Evolutionary conservation across 1,139 yeast species (phyloP).

Genomic region (Protomyces inundatus): DNA sequence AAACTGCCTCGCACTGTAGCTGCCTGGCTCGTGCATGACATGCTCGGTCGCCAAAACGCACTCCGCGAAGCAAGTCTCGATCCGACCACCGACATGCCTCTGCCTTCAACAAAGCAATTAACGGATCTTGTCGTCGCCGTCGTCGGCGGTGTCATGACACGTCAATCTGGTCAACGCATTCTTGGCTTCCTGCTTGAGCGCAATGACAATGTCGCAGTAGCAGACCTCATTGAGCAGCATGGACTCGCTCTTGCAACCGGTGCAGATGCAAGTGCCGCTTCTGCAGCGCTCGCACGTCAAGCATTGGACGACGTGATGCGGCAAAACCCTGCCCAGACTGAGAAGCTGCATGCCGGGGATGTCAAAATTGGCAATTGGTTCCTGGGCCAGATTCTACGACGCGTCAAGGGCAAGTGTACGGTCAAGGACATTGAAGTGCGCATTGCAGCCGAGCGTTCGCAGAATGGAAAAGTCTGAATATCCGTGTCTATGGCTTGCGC

Average conservation of each 20-base stretch:
- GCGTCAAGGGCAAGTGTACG: conserved; percentile 51
- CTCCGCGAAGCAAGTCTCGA: conserved; percentile 36
- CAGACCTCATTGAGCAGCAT: conserved; percentile 50
- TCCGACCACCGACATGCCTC: neutral
- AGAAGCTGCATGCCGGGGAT: conserved; percentile 52
- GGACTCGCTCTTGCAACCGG: conserved; percentile 43
- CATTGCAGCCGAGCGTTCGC: neutral
- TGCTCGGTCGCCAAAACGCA: conserved; percentile 64
- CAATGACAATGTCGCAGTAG: conserved; percentile 36
- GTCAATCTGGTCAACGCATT: conserved; percentile 61
- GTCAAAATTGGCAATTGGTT: conserved; percentile 63
- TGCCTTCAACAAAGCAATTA: conserved; percentile 39
- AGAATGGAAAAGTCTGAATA: neutral
- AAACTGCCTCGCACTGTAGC: conserved; percentile 28
- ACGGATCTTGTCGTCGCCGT: conserved; percentile 46
- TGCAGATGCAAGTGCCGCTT: neutral
- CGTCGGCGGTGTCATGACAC: conserved; percentile 43
- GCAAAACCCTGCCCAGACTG: conserved; percentile 54
- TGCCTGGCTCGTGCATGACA: conserved; percentile 73
- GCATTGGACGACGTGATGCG: conserved; percentile 49
- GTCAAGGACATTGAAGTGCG: conserved; percentile 27
- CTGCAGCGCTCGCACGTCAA: conserved; percentile 42
- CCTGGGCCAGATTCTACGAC: conserved; percentile 80
- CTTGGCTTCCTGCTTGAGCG: conserved; percentile 53
- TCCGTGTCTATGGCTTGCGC: neutral